Conservation (phyloP, 768 basidiomycete genomes). For the Xerocomellus chrysenteron region DNA sequence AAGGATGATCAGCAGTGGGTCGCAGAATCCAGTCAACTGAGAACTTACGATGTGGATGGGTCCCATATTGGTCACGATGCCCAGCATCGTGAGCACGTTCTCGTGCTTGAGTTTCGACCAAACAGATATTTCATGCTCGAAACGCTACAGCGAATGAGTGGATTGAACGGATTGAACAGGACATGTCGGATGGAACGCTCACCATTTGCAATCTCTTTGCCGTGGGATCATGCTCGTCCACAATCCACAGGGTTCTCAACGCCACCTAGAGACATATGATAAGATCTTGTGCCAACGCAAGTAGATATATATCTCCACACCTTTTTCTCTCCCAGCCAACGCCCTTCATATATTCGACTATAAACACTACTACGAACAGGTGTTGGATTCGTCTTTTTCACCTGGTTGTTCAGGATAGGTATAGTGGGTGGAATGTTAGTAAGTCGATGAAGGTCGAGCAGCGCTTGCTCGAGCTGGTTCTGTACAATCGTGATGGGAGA, state of each 20-base stretch:
- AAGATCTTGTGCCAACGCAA: too few species aligned
- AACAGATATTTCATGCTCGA: constrained; percentile 53
- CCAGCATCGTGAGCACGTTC: constrained; percentile 50
- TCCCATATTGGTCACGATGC: constrained; percentile 54
- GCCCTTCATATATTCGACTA: too few species aligned
- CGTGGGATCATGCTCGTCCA: constrained; percentile 44
- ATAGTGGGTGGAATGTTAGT: constrained; percentile 50
- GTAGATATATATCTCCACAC: too few species aligned
- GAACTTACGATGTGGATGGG: constrained; percentile 47
- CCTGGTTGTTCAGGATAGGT: too few species aligned
- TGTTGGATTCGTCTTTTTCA: too few species aligned
- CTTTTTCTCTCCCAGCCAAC: too few species aligned
- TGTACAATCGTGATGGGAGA: constrained; percentile 29
- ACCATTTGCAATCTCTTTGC: constrained; percentile 41
- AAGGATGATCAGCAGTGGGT: background rate
- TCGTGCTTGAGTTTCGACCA: constrained; percentile 53
- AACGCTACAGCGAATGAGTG: constrained; percentile 42
- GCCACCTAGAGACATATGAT: constrained; percentile 43
- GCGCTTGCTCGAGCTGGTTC: constrained; percentile 44
- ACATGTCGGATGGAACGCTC: background rate
- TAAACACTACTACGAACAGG: too few species aligned
- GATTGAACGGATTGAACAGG: background rate
- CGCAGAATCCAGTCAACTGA: background rate
- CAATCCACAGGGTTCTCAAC: constrained; percentile 50
- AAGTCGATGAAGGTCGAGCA: constrained; percentile 46